phyloP scores from a whole-genome alignment of 257 asterid genomes.

The Marsdenia floribunda region DNA sequence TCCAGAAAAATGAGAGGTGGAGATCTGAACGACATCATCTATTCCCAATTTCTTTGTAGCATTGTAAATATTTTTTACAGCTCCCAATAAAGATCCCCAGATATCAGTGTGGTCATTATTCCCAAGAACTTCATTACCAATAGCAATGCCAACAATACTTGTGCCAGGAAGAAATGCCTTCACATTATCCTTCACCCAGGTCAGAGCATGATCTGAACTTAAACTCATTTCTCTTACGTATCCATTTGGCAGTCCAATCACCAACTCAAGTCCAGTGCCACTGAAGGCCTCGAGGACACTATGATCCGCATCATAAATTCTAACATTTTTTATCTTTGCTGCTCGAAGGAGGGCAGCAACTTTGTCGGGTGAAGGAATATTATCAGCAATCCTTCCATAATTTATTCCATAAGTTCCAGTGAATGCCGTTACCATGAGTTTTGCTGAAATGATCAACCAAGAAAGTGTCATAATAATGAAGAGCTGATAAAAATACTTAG shows the following conservation, averaged over 20 bases:
- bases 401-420: slow-evolving; percentile 94
- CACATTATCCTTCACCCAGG: slow-evolving; percentile 88
- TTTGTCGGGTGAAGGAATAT: slow-evolving; percentile 83
- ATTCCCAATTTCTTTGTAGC: slow-evolving; percentile 65
- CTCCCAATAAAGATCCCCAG: slow-evolving; percentile 51
- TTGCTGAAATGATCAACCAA: slow-evolving; percentile 33
- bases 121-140: slow-evolving; percentile 83
- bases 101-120: slow-evolving; percentile 43
- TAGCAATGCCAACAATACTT: slow-evolving; percentile 69
- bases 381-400: slow-evolving; percentile 91
- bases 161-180: slow-evolving; percentile 82
- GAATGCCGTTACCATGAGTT: slow-evolving; percentile 43
- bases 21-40: slow-evolving; percentile 51
- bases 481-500: not conserved
- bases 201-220: slow-evolving; percentile 62
- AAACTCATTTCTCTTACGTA: slow-evolving; percentile 62
- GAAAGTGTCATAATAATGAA: not conserved
- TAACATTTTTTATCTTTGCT: slow-evolving; percentile 83
- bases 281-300: slow-evolving; percentile 76
- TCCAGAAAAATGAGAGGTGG: slow-evolving; percentile 80
- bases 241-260: slow-evolving; percentile 75
- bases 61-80: slow-evolving; percentile 65
- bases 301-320: slow-evolving; percentile 78
- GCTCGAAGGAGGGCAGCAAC: slow-evolving; percentile 74
- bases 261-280: slow-evolving; percentile 84